Percentiles rank a stretch among this genome's conserved stretches.
Conservation (phyloP, 169 alveolate genomes). For the Cryptosporidium meleagridis region DNA sequence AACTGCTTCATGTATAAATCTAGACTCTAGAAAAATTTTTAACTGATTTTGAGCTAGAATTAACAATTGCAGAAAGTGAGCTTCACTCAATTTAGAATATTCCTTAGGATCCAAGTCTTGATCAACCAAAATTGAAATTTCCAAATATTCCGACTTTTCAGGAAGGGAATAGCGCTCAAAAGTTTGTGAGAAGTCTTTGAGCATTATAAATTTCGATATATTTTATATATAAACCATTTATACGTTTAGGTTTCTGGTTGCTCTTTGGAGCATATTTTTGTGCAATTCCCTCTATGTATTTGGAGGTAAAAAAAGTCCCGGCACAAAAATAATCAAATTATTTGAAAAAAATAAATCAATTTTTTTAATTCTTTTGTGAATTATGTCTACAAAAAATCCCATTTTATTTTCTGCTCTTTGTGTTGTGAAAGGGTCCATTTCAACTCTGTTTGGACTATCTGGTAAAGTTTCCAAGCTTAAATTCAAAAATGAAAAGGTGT, state of each 20-base stretch:
- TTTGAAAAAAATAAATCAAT: not conserved
- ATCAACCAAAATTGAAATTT: not conserved
- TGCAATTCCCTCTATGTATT: conserved; percentile 7
- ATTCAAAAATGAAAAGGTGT: conserved; percentile 30
- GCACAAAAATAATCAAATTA: not conserved
- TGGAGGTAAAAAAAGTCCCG: conserved; percentile 61
- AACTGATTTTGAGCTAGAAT: not conserved
- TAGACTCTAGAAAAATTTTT: conserved; percentile 5
- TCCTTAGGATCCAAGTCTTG: conserved; percentile 9
- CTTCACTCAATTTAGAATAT: not conserved
- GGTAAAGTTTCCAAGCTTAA: conserved; percentile 23
- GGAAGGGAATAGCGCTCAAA: conserved; percentile 32
- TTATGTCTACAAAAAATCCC: conserved; percentile 67
- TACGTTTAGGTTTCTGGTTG: not conserved
- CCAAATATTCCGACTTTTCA: conserved; percentile 28
- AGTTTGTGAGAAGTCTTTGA: conserved; percentile 16
- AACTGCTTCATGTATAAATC: conserved; percentile 21
- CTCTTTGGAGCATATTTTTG: conserved; percentile 10
- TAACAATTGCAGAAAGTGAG: not conserved
- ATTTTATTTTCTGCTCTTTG: conserved; percentile 53
- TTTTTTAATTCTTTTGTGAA: not conserved
- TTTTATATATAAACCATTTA: not conserved
- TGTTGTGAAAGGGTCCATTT: conserved; percentile 60
- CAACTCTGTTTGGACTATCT: conserved; percentile 34
- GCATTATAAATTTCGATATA: conserved; percentile 7